Base-by-base conservation (phyloP, 2,329 filamentous ascomycete species). In the Botryosphaeria dothidea region DNA sequence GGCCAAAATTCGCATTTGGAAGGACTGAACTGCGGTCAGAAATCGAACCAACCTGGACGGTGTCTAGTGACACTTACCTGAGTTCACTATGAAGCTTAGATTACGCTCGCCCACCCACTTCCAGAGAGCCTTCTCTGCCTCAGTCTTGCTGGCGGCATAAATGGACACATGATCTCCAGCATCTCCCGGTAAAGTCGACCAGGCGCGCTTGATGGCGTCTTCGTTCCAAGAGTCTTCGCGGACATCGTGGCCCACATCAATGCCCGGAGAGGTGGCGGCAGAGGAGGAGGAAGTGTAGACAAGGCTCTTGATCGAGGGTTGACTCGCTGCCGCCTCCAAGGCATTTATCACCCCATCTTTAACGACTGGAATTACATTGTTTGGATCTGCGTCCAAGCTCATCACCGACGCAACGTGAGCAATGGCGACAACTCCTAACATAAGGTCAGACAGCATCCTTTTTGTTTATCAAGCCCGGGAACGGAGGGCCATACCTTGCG, bases 131-230 rank as follows among this genome's bases (percentile, higher is more conserved):
- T 75, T 72, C 68, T 83, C 81, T 1, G 70, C 74, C 58, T 80
- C 74, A 0, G 73, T 76, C 66, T 83, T 83, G 46, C 74, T 78
- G 2, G 79, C 80, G 11, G 72, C 70, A 65, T 82, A 82, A 11
- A 78, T 73, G 13, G 17, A 21, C 4, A 49, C 5, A n/a, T 27
- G 23, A 4, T 15, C 3, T 3, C 15, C 8, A 3, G 7, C 15
- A 9, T 31, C 27, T 4, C 23, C 21, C n/a, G 57, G 27, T 3
- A 13, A n/a, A 11, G 19, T 7, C n/a, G 11, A 7, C 57, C 43
- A 61, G 13, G 57, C 43, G 2, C 8, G 4, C 19, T 23, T n/a
- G 8, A 61, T 9, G 29, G n/a, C 31, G 1, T 21, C 11, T 9
- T 49, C 27, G 17, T 49, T 61, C 27, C 43, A 61, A 11, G 43